Conservation (phyloP, 768 basidiomycete genomes). For the Panaeolus cyanescens region DNA sequence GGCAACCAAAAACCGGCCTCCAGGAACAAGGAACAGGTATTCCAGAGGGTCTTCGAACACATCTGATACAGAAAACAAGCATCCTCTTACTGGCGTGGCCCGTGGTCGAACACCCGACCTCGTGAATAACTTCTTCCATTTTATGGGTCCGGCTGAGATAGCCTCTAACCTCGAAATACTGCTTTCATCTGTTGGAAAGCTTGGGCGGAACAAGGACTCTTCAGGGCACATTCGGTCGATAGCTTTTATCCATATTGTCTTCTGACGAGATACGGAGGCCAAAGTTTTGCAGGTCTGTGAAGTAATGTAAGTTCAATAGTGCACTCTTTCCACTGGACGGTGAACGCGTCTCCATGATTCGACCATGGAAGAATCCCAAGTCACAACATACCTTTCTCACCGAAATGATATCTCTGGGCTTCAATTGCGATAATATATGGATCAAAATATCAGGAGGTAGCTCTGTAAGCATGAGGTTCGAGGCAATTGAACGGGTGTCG, state of each 20-base stretch:
- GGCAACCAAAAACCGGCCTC: neutral
- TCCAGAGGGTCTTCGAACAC: neutral
- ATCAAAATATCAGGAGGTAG: neutral
- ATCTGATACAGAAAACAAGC: neutral
- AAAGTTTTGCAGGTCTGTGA: neutral
- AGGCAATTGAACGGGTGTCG: too few species aligned
- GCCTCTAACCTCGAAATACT: neutral
- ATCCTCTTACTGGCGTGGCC: neutral
- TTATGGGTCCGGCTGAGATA: neutral
- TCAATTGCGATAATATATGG: neutral
- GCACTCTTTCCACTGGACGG: too few species aligned
- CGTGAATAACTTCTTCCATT: neutral
- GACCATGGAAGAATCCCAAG: neutral
- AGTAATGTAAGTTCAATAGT: too few species aligned
- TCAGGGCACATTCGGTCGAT: neutral
- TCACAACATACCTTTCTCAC: neutral
- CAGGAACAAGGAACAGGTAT: neutral
- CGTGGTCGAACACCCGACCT: neutral
- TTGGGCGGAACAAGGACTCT: neutral
- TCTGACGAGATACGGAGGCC: neutral
- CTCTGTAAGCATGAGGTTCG: too few species aligned
- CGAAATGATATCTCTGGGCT: neutral
- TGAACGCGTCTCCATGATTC: too few species aligned
- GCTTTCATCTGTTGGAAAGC: neutral
- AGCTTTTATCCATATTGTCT: neutral